These are phyloP conservation scores for Saccharomycopsis sp. DNA, from an alignment of 805 yeast genomes.

Conservation along the genomic window DNA sequence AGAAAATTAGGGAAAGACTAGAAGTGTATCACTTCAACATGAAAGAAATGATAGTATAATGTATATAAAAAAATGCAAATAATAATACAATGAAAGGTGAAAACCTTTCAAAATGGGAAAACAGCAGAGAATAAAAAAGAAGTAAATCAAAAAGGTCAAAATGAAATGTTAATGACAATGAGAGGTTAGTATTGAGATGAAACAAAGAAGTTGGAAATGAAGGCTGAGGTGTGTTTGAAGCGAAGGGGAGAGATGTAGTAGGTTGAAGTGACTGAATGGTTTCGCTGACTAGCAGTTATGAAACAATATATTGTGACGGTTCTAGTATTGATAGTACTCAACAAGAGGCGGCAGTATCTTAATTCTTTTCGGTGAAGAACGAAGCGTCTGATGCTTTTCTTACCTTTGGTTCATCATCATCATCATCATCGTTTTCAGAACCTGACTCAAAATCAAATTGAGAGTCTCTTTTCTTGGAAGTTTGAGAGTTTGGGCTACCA, in stretches of 20 bases:
- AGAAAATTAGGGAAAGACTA: too few species aligned
- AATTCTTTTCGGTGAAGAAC: conserved; percentile 18
- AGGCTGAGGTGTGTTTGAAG: too few species aligned
- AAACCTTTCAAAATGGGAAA: background rate
- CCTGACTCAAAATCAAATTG: conserved; percentile 20
- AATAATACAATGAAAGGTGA: background rate
- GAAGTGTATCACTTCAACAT: background rate
- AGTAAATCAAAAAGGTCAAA: too few species aligned
- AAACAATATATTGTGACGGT: too few species aligned
- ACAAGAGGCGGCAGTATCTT: too few species aligned
- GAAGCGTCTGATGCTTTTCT: conserved; percentile 16
- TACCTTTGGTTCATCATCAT: conserved; percentile 1
- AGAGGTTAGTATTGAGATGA: too few species aligned
- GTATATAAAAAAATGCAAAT: background rate
- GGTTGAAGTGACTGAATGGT: too few species aligned
- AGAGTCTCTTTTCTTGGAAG: conserved; percentile 16
- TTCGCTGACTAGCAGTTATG: too few species aligned
- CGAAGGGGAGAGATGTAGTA: too few species aligned
- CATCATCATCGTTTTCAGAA: conserved; percentile 5
- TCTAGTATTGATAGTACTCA: too few species aligned
- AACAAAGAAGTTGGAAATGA: too few species aligned
- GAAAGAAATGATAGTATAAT: background rate
- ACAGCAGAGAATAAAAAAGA: too few species aligned
- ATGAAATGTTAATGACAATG: background rate
- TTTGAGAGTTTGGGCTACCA: conserved; percentile 1